These are phyloP conservation scores for Aspergillus aculeatus DNA, from an alignment of 2,329 filamentous ascomycete genomes.

Conservation along the genomic window DNA sequence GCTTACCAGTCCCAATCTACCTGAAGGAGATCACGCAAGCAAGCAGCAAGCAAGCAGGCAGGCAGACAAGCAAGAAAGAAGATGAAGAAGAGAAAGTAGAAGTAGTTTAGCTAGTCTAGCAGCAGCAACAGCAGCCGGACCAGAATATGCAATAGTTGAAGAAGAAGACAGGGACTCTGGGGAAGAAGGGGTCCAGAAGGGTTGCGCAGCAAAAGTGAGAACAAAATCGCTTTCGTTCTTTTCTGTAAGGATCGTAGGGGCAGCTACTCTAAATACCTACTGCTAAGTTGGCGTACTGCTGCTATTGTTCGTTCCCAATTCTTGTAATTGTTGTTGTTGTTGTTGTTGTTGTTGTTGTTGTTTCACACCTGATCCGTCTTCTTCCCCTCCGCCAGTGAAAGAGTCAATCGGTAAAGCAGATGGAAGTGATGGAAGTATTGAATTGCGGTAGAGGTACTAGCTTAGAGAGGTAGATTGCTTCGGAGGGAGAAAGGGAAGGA, in stretches of 20 bases:
- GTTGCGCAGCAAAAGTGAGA: background rate
- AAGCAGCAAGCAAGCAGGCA: conserved; percentile 9
- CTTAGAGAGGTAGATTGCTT: too few relatives aligned
- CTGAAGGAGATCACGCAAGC: conserved; percentile 12
- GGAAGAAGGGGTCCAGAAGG: background rate
- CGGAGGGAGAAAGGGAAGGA: too few relatives aligned
- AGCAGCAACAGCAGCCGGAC: background rate
- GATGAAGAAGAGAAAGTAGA: conserved; percentile 5
- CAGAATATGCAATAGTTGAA: background rate
- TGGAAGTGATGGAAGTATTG: too few relatives aligned
- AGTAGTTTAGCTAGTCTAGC: background rate
- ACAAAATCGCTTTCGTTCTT: background rate
- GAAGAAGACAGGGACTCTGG: background rate
- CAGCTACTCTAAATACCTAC: background rate
- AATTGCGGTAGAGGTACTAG: too few relatives aligned
- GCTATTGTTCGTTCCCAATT: too few relatives aligned
- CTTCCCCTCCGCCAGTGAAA: background rate
- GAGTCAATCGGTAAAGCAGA: too few relatives aligned
- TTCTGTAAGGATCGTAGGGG: conserved; percentile 6
- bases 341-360: background rate
- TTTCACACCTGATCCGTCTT: background rate
- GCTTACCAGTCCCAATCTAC: conserved; percentile 13
- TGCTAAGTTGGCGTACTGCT: too few relatives aligned
- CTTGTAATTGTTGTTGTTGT: too few relatives aligned
- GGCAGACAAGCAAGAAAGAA: conserved; percentile 11